Evolutionary conservation across 345 rosid species (phyloP), one percentile per base, ranked within the genome.

Genomic region (Streptanthus diversifolius): DNA sequence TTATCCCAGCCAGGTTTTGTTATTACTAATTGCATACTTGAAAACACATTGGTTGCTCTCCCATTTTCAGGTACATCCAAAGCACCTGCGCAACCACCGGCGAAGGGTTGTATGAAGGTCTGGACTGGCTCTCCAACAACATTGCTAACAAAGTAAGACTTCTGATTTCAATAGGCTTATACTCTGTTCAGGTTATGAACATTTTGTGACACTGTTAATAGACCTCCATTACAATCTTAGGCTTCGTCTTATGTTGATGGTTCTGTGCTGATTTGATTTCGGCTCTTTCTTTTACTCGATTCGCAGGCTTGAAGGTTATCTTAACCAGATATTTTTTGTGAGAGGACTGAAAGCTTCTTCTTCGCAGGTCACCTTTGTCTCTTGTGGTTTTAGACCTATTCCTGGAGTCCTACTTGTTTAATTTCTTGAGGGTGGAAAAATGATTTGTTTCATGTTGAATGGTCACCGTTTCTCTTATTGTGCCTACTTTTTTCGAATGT

Each of bases 81-180:
- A 74, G 78, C 68, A 74, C 78, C 48, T 76, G 74, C 12, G 79
- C 81, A 33, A 77, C 77, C 33, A 65, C 59, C 43, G 77, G 81
- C 7, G 80, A 77, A 39, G 80, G 80, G 35, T 36, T 77, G 33
- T 77, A 77, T 17, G 80, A 77, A 61, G 80, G 80, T 47, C 45
- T 77, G 24, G 80, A 77, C 39, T 71, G 80, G 80, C 80, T 77
- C 29, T 77, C 80, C 18, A 77, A 77, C 80, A 77, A 77, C 51
- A 77, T 77, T 64, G 80, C 80, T 47, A 77, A 39, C 73, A 77
- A 71, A 61, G 80, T 77, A 70, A 72, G 77, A 48, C 40, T 48
- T 45, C 1, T 71, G 30, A 60, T 71, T 44, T 47, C 27, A 5
- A 47, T 70, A 59, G 49, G 37, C 15, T 57, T 55, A 55, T 41